phyloP scores from a whole-genome alignment of 495 filamentous ascomycete genomes.

The Talaromyces liani region DNA sequence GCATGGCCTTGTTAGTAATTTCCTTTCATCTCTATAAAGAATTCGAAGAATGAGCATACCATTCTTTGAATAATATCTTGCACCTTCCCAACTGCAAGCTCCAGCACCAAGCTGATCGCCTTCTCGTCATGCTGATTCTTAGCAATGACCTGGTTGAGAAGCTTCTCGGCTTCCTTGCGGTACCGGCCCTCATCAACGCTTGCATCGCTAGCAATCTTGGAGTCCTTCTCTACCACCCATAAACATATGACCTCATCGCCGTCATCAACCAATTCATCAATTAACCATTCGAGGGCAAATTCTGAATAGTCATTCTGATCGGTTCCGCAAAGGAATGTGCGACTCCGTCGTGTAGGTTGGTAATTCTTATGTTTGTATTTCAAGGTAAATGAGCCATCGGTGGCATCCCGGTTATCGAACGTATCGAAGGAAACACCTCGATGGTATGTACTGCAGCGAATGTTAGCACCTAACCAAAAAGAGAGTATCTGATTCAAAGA shows the following conservation, averaged over 20 bases:
- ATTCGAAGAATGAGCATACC: slow-evolving; percentile 43
- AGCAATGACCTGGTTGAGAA: slow-evolving; percentile 70
- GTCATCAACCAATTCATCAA: slow-evolving; percentile 92
- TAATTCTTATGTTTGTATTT: slow-evolving; percentile 88
- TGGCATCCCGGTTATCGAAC: slow-evolving; percentile 76
- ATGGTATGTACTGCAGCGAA: slow-evolving; percentile 33
- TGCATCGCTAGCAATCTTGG: slow-evolving; percentile 59
- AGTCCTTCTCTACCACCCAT: slow-evolving; percentile 80
- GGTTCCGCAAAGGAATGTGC: slow-evolving; percentile 89
- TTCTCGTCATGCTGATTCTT: slow-evolving; percentile 74
- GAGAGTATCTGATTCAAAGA: neutral
- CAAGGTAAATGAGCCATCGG: slow-evolving; percentile 73
- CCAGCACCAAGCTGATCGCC: slow-evolving; percentile 79
- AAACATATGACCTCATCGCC: slow-evolving; percentile 96
- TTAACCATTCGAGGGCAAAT: slow-evolving; percentile 87
- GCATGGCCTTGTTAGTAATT: neutral
- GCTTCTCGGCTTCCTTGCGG: slow-evolving; percentile 66
- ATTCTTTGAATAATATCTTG: slow-evolving; percentile 89
- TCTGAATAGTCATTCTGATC: slow-evolving; percentile 96
- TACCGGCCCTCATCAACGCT: slow-evolving; percentile 68
- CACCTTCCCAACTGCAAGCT: slow-evolving; percentile 87
- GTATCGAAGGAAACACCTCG: slow-evolving; percentile 85
- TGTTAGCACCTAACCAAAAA: neutral
- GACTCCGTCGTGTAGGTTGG: slow-evolving; percentile 70
- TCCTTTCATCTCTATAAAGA: neutral